A percentile compares a stretch with the other conserved stretches of the same genome.
These are phyloP conservation scores for Proliferodiscus dingleyae DNA, from an alignment of 2,329 filamentous ascomycete genomes.

Conservation along the genomic window DNA sequence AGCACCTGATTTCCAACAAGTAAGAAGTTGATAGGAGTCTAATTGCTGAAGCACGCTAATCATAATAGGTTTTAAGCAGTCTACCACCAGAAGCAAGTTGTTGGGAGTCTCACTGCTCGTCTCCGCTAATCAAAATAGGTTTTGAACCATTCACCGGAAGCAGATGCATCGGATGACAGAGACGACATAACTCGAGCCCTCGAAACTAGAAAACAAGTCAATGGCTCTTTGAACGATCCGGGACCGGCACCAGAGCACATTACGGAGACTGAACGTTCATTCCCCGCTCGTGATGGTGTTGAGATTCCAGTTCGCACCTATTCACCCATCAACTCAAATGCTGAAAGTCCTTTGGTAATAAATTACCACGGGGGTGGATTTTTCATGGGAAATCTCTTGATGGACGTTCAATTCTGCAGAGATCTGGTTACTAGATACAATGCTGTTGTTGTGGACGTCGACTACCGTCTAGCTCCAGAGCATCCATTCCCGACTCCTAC, in stretches of 20 bases:
- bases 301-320: conserved; percentile 33
- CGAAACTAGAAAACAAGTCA: too few relatives aligned
- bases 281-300: conserved; percentile 32
- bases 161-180: not conserved
- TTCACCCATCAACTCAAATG: conserved; percentile 18
- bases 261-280: conserved; percentile 23
- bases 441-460: not conserved
- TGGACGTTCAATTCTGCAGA: not conserved
- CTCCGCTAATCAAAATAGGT: not conserved
- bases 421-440: not conserved
- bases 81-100: too few relatives aligned
- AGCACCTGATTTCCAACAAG: not conserved
- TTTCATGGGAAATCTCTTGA: not conserved
- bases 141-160: not conserved
- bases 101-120: too few relatives aligned
- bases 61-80: too few relatives aligned
- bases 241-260: not conserved
- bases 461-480: not conserved
- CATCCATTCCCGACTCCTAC: not conserved
- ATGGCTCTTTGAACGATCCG: not conserved
- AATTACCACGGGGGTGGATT: not conserved
- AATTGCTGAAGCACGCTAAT: not conserved
- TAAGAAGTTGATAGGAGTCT: not conserved
- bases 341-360: not conserved
- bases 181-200: not conserved